Evolutionary conservation across 345 rosid species (phyloP).

Genomic region (Eucalyptus curtisii): DNA sequence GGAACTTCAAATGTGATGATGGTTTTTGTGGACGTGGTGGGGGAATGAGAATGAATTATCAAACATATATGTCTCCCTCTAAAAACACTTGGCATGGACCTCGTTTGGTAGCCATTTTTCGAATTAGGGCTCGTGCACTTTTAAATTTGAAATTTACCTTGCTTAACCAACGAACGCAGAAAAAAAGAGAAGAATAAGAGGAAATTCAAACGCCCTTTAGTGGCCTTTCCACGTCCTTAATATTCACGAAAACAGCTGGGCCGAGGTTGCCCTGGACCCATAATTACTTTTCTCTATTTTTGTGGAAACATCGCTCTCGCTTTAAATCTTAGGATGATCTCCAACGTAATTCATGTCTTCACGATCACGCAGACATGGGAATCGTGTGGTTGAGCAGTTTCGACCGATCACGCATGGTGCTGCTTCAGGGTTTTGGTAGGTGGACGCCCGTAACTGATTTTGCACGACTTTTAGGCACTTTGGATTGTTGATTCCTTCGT

Average conservation of each 20-base stretch:
- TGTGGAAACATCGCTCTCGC: neutral
- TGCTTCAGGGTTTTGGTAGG: neutral
- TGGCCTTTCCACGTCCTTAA: neutral
- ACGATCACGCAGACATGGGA: neutral
- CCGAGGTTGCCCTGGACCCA: neutral
- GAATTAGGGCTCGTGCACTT: neutral
- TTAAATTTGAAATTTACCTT: neutral
- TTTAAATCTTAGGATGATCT: neutral
- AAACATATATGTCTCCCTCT: neutral
- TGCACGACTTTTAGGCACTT: neutral
- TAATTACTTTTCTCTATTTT: neutral
- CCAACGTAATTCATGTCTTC: neutral
- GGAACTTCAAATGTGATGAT: neutral
- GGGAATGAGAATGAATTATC: neutral
- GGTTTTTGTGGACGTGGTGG: neutral
- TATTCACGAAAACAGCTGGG: neutral
- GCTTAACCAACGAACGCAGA: neutral
- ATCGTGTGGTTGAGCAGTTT: neutral
- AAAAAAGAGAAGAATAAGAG: neutral
- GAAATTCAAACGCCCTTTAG: neutral
- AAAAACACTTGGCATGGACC: neutral
- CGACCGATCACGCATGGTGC: neutral
- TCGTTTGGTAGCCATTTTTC: neutral
- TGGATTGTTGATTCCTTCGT: neutral
- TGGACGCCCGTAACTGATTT: neutral